Evolutionary conservation across 306 rosid species (phyloP), one percentile per base, ranked within the genome.

Genomic region (Vigna angularis): DNA sequence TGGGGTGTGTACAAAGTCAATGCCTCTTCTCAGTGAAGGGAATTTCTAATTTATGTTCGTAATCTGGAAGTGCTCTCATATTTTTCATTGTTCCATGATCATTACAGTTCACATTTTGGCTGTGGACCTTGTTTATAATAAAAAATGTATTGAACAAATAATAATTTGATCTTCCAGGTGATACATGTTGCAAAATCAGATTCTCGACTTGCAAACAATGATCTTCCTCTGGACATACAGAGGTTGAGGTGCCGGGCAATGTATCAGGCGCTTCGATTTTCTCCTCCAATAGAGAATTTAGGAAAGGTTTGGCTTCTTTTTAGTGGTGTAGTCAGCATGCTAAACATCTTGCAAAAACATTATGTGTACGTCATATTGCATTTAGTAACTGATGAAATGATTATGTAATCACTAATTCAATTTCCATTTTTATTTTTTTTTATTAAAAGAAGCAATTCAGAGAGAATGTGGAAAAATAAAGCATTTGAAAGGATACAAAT

Each of bases 141-240:
- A 49, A 26, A 30, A 81, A 72, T 70, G 50, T 48, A 75, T 55
- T 80, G 26, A 48, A 73, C 59, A 62, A 53, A 55, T 70, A 74
- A 82, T 42, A 77, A 75, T 78, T 83, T 55, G 20, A 74, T 79
- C 83, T 68, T 83, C 65, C 84, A 93, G 97, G 97, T 93, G 77
- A 81, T 93, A 82, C 97, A 91, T 84, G 96, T 93, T 75, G 91
- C 94, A 44, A 93, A 93, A 77, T 93, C 98, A 28, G 98, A 91
- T 85, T 91, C 98, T 75, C 90, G 98, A 55, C 95, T 93, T 72
- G 98, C 97, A 70, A 93, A 93, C 88, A 93, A 93, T 75, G 91
- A 90, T 73, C 92, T 93, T 77, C 94, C 96, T 66, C 77, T 90
- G 70, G 98, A 93, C 74, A 83, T 91, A 59, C 98, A 93, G 87